Conservation (phyloP, 2,329 filamentous ascomycete species). For the Fusarium citri region DNA sequence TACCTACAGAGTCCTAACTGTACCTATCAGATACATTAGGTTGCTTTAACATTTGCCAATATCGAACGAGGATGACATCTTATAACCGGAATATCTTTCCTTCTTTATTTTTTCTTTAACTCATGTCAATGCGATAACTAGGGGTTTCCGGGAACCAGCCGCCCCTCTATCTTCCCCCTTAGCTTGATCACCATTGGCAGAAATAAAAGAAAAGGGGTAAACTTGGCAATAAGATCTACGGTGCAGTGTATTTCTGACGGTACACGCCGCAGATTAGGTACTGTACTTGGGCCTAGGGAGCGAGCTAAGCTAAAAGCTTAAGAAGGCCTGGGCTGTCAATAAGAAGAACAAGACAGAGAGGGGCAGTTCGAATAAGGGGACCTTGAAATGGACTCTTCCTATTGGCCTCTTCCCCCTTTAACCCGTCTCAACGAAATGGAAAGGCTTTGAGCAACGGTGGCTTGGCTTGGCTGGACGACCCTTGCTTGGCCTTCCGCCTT, state of each 20-base stretch:
- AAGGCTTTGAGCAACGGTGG: conserved; percentile 35
- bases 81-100: background rate
- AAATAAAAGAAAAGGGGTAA: conserved; percentile 29
- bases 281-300: conserved; percentile 4
- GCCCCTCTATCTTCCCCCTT: conserved; percentile 28
- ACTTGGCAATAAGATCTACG: conserved; percentile 34
- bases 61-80: conserved; percentile 28
- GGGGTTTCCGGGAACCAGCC: conserved; percentile 35
- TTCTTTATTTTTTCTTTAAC: background rate
- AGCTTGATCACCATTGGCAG: conserved; percentile 17
- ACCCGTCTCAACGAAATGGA: conserved; percentile 34
- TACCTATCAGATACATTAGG: background rate
- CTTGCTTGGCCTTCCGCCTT: background rate
- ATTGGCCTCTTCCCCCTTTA: conserved; percentile 1
- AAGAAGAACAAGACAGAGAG: conserved; percentile 25
- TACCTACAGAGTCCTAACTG: too few species aligned
- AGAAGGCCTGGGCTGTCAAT: conserved; percentile 26
- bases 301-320: conserved; percentile 33
- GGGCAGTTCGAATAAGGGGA: conserved; percentile 25
- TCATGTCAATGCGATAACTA: conserved; percentile 19
- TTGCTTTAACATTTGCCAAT: background rate
- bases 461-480: conserved; percentile 21
- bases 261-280: conserved; percentile 32
- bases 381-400: background rate
- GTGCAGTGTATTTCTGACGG: conserved; percentile 19